Base-by-base conservation (phyloP, 2,329 filamentous ascomycete species). In the Alternaria panax region DNA sequence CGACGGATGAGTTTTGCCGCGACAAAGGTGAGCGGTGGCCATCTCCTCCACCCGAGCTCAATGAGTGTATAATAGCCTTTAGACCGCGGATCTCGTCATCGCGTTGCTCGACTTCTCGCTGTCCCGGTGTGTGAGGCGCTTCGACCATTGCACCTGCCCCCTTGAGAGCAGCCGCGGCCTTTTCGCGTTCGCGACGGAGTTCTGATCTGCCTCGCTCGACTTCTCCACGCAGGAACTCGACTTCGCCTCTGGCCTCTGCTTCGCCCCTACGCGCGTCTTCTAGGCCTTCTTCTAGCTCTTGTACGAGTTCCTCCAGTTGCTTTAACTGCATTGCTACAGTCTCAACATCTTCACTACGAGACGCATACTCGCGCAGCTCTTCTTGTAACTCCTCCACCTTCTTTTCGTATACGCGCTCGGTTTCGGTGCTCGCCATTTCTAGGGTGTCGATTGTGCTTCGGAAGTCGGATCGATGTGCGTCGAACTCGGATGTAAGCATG, bases 31-130 rank as follows among this genome's bases (percentile, higher is more conserved):
- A 75, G 40, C 71, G 72, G 4, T 73, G 73, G 20, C 77, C 74
- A 27, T 75, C 81, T 11, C 89, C 86, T 27, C 62, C 68, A 67
- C 92, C 92, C 62, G 92, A 86, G 76, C 93, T 97, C 36, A 99
- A 84, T 18, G 92, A 97, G 79, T 98, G 94, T 61, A 99, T 98
- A 74, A 99, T 98, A 42, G 95, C 94, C 79, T 98, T 99, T 65
- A 99, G 85, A 46, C 95, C 95, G 63, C 94, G 87, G 72, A 99
- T 98, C 81, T 99, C 95, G 70, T 99, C 95, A 72, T 99, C 94
- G 75, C 96, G 95, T 74, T 96, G 91, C 75, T 96, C 93, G 28
- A 98, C 80, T 64, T 97, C 93, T 77, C 92, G 92, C 42, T 86
- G 85, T 34, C 78, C 75, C 59, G 78, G 75, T 38, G 72, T 78